Percentiles rank a stretch among this genome's conserved stretches.
Evolutionary conservation across 2,329 filamentous ascomycete genomes (phyloP).

Genomic region (Hypoxylon sp.): DNA sequence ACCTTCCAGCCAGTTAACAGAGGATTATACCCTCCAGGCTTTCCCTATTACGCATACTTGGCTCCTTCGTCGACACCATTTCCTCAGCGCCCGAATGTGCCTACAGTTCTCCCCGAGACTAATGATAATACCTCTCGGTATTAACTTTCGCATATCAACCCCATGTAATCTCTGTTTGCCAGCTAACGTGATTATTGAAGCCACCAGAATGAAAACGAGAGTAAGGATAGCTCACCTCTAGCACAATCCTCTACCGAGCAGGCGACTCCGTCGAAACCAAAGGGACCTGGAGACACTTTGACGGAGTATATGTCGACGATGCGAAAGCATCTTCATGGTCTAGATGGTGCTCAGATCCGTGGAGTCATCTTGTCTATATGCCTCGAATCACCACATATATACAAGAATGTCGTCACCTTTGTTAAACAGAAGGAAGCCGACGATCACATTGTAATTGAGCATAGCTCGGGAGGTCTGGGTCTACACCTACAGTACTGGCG

Average conservation of each 20-base stretch:
- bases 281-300: background rate
- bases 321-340: background rate
- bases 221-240: background rate
- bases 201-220: background rate
- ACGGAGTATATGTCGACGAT: background rate
- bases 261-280: background rate
- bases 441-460: background rate
- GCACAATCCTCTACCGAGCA: background rate
- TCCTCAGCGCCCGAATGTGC: background rate
- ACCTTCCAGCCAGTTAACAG: background rate
- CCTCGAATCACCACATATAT: background rate
- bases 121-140: background rate
- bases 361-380: constrained; percentile 17
- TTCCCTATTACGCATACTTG: background rate
- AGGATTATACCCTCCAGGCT: background rate
- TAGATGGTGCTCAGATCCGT: constrained; percentile 6
- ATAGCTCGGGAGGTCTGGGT: background rate
- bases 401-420: background rate
- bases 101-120: background rate
- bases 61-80: background rate
- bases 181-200: background rate
- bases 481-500: constrained; percentile 1
- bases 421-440: background rate
- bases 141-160: background rate
- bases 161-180: background rate